Evolutionary conservation across 805 yeast genomes (phyloP).

Genomic region (Candida nemodendra): DNA sequence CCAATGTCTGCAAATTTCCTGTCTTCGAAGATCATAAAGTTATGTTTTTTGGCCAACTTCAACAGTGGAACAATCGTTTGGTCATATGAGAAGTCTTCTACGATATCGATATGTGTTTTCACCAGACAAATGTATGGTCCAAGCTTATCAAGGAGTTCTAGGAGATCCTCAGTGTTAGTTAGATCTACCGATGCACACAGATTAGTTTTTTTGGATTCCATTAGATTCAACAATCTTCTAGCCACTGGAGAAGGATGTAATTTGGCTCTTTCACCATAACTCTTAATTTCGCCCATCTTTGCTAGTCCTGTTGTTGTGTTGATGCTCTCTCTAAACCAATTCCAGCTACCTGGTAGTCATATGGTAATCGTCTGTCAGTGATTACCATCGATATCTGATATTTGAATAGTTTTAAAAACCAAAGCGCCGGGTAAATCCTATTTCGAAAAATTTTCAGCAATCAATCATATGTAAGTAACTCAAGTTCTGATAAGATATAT

Average conservation of each 20-base stretch:
- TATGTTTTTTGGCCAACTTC: constrained; percentile 72
- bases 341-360: too few species aligned
- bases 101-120: constrained; percentile 92
- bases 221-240: constrained; percentile 62
- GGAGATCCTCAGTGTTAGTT: constrained; percentile 70
- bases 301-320: not conserved
- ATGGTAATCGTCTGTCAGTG: too few species aligned
- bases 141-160: constrained; percentile 67
- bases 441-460: constrained; percentile 7
- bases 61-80: constrained; percentile 74
- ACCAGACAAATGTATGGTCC: constrained; percentile 92
- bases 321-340: not conserved
- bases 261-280: constrained; percentile 70
- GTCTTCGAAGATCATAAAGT: constrained; percentile 92
- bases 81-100: constrained; percentile 84
- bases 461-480: too few species aligned
- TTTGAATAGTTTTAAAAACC: too few species aligned
- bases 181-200: constrained; percentile 95
- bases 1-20: constrained; percentile 99
- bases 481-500: too few species aligned
- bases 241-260: constrained; percentile 80
- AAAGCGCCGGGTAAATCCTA: constrained; percentile 8
- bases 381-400: too few species aligned
- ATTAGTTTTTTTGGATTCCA: constrained; percentile 80
- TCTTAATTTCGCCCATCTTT: constrained; percentile 5